These are phyloP conservation scores for Scalesia atractyloides DNA, from an alignment of 129 eudicot species.

Conservation along the genomic window DNA sequence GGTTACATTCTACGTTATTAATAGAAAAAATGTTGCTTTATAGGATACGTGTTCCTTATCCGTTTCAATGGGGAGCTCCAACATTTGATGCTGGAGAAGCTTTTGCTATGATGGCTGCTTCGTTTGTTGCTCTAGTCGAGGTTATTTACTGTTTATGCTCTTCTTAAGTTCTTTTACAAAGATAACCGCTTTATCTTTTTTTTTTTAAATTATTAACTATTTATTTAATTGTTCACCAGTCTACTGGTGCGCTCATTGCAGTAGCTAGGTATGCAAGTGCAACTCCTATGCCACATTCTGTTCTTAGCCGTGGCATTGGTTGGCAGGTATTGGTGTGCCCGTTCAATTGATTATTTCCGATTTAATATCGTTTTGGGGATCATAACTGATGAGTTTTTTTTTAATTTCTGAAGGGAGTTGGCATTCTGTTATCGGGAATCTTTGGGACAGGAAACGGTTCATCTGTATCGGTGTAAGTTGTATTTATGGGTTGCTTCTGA, in stretches of 20 bases:
- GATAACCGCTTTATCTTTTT: background rate
- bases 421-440: slow-evolving; percentile 82
- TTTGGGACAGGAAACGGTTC: slow-evolving; percentile 95
- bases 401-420: slow-evolving; percentile 63
- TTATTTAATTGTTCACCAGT: slow-evolving; percentile 37
- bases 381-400: background rate
- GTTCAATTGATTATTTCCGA: background rate
- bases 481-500: background rate
- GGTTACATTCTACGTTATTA: background rate
- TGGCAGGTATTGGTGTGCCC: slow-evolving; percentile 72
- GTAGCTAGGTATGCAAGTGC: slow-evolving; percentile 96
- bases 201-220: background rate
- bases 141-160: slow-evolving; percentile 34
- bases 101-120: slow-evolving; percentile 96
- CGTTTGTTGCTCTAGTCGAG: slow-evolving; percentile 97
- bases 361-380: background rate
- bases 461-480: slow-evolving; percentile 85
- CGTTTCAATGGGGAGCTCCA: slow-evolving; percentile 99
- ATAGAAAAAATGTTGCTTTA: slow-evolving; percentile 1
- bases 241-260: slow-evolving; percentile 90
- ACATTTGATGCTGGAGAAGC: slow-evolving; percentile 97
- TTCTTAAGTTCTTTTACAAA: background rate
- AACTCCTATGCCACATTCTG: slow-evolving; percentile 87
- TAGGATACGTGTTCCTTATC: slow-evolving; percentile 97
- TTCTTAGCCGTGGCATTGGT: slow-evolving; percentile 97